Percentiles rank a stretch among this genome's conserved stretches.
Conservation (phyloP, 225 moss, liverwort and hornwort genomes). For the Marchantia paleacea region DNA sequence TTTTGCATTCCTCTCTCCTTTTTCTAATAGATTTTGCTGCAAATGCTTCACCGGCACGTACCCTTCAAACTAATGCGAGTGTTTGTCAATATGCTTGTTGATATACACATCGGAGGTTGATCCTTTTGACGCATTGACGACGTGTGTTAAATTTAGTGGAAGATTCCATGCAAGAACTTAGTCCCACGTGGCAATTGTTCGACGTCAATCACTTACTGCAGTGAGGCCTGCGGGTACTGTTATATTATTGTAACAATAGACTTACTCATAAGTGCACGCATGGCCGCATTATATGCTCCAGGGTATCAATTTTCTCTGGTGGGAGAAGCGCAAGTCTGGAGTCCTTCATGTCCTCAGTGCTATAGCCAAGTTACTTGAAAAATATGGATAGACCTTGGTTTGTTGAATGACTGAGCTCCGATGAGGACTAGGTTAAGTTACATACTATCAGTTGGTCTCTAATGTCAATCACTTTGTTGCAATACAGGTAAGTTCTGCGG, state of each 20-base stretch:
- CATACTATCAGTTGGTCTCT: neutral
- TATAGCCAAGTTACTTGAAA: neutral
- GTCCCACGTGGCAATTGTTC: neutral
- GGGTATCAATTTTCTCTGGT: neutral
- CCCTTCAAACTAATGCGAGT: neutral
- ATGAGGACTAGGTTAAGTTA: neutral
- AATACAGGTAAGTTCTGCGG: slow-evolving; percentile 70
- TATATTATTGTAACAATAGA: neutral
- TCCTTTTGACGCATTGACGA: neutral
- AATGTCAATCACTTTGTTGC: neutral
- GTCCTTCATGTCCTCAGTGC: neutral
- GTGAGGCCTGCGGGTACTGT: neutral
- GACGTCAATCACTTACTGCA: neutral
- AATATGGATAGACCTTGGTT: no score
- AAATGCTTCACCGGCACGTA: neutral
- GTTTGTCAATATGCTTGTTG: neutral
- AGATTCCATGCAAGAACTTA: no score
- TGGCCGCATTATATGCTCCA: neutral
- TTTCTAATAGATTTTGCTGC: no score
- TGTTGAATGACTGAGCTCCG: neutral
- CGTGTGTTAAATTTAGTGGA: neutral
- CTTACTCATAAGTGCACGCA: neutral
- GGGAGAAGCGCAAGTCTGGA: neutral
- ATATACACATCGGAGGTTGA: neutral
- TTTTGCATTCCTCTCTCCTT: no score